Percentiles rank a stretch among this genome's conserved stretches.
phyloP scores from a whole-genome alignment of 2,329 filamentous ascomycete genomes.

The Cladorrhinum sp. region DNA sequence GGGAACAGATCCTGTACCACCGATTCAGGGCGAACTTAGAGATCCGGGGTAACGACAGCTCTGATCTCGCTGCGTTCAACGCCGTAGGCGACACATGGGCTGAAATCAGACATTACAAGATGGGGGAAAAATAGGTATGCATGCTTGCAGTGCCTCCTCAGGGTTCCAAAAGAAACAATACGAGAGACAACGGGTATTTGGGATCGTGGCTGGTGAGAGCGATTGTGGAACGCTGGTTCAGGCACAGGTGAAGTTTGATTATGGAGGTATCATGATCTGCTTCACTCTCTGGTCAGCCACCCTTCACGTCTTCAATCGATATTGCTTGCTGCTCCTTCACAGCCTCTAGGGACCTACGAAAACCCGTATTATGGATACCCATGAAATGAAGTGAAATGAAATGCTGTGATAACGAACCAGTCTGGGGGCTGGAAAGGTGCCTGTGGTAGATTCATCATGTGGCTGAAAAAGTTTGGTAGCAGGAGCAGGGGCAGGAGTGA shows the following conservation, averaged over 20 bases:
- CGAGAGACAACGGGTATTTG: not conserved
- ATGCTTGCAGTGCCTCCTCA: not conserved
- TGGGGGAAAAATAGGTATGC: not conserved
- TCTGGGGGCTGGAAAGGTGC: conserved; percentile 4
- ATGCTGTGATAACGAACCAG: not conserved
- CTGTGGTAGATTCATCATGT: not conserved
- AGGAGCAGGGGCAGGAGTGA: not conserved
- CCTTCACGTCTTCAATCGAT: not conserved
- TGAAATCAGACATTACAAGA: not conserved
- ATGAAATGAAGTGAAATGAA: not conserved
- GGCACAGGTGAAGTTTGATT: conserved; percentile 6
- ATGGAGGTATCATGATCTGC: not conserved
- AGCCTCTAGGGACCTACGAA: not conserved
- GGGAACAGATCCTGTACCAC: not conserved
- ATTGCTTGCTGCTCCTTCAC: not conserved
- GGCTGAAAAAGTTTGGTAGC: not conserved
- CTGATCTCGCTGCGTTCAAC: not conserved
- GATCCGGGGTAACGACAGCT: not conserved
- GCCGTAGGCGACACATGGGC: not conserved
- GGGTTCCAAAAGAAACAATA: not conserved
- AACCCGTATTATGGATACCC: not conserved
- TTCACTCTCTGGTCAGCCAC: conserved; percentile 3
- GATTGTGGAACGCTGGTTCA: conserved; percentile 13
- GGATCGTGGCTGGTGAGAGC: conserved; percentile 7
- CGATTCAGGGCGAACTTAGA: not conserved